phyloP scores from a whole-genome alignment of 805 yeast species.

The Wickerhamiella qilinensis region DNA sequence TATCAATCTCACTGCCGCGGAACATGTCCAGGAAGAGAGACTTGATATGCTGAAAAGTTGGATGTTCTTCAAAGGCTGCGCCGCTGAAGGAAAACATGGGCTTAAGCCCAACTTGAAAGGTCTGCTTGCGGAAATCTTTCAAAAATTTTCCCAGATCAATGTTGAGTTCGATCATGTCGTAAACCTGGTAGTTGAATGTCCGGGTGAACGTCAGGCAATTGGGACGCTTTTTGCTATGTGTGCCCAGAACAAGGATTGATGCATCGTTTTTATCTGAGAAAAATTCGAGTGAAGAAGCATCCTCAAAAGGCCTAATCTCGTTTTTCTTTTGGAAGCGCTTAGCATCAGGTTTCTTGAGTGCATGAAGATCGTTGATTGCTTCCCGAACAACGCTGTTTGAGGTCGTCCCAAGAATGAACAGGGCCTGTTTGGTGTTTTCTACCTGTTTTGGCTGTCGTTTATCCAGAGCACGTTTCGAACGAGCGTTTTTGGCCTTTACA shows the following conservation, averaged over 20 bases:
- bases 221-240: constrained; percentile 81
- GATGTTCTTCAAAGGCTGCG: constrained; percentile 76
- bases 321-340: constrained; percentile 82
- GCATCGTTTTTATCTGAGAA: constrained; percentile 90
- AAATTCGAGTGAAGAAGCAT: constrained; percentile 67
- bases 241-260: constrained; percentile 63
- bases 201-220: constrained; percentile 77
- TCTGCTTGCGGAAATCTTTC: constrained; percentile 60
- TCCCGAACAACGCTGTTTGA: constrained; percentile 70
- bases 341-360: constrained; percentile 78
- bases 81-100: constrained; percentile 94
- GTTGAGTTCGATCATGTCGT: constrained; percentile 86
- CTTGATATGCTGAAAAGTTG: constrained; percentile 69
- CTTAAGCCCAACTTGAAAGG: constrained; percentile 77
- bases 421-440: constrained; percentile 79
- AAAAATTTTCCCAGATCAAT: constrained; percentile 47
- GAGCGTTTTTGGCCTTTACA: constrained; percentile 81
- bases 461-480: constrained; percentile 87
- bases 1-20: constrained; percentile 66
- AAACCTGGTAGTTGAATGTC: constrained; percentile 77
- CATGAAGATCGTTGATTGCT: constrained; percentile 74
- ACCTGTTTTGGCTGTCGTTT: constrained; percentile 74
- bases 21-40: constrained; percentile 82
- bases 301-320: constrained; percentile 86
- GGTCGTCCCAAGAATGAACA: constrained; percentile 81